A percentile compares a stretch with the other conserved stretches of the same genome.
These are phyloP conservation scores for Mycogone perniciosa DNA, from an alignment of 2,329 filamentous ascomycete genomes.

Conservation along the genomic window DNA sequence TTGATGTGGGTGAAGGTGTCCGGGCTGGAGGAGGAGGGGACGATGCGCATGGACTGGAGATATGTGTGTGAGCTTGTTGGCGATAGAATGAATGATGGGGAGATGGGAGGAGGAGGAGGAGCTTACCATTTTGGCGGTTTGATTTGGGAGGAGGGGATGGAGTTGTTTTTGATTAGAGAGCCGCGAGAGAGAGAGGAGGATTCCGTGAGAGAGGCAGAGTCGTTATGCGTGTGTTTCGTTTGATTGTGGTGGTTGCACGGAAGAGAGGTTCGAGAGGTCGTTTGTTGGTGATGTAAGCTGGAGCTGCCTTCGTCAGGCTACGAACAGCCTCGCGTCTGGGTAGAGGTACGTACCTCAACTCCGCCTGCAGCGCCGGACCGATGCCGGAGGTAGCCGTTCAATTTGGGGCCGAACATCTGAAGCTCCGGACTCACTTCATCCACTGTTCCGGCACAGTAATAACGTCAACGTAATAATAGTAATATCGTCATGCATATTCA, in stretches of 20 bases:
- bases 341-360: conserved; percentile 16
- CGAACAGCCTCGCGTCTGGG: conserved; percentile 23
- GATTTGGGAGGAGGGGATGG: neutral
- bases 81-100: conserved; percentile 3
- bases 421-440: neutral
- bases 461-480: conserved; percentile 12
- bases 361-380: conserved; percentile 4
- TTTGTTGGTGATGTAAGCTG: conserved; percentile 12
- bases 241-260: neutral
- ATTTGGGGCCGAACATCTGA: conserved; percentile 7
- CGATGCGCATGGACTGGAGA: conserved; percentile 77
- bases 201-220: neutral
- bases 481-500: too few species aligned
- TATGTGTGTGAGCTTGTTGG: conserved; percentile 14
- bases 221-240: neutral
- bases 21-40: conserved; percentile 63
- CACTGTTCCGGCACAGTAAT: neutral
- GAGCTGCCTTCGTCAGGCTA: conserved; percentile 19
- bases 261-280: neutral
- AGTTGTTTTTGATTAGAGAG: neutral
- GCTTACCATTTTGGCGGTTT: conserved; percentile 43
- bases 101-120: conserved; percentile 1
- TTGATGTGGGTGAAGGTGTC: conserved; percentile 56
- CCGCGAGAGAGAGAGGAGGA: neutral
- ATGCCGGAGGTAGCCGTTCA: conserved; percentile 15